These are phyloP conservation scores for Periconia digitata DNA, from an alignment of 2,329 filamentous ascomycete species.

Conservation along the genomic window DNA sequence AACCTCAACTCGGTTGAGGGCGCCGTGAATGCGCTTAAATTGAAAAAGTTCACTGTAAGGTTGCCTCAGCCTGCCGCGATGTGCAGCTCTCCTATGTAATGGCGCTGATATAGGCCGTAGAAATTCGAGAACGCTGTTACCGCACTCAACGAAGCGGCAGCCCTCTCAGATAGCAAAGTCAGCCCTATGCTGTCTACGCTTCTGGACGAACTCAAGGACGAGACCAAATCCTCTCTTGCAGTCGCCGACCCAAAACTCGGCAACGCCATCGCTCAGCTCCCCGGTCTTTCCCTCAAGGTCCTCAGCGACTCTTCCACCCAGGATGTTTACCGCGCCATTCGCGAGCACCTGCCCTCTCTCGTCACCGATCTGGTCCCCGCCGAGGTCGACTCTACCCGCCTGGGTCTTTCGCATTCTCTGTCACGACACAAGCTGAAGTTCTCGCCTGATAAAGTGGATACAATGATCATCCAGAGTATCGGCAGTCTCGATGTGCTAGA, in stretches of 20 bases:
- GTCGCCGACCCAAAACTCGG: slow-evolving; percentile 92
- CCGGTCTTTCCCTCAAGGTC: slow-evolving; percentile 80
- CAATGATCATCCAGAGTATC: slow-evolving; percentile 98
- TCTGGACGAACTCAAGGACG: slow-evolving; percentile 88
- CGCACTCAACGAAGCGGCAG: slow-evolving; percentile 79
- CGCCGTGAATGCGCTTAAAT: slow-evolving; percentile 85
- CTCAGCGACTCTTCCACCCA: slow-evolving; percentile 79
- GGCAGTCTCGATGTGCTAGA: slow-evolving; percentile 87
- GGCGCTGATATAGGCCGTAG: slow-evolving; percentile 36
- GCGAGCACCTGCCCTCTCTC: slow-evolving; percentile 83
- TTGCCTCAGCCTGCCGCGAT: too few relatives aligned
- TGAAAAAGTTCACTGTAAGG: slow-evolving; percentile 78
- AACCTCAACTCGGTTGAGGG: slow-evolving; percentile 80
- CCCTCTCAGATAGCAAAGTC: slow-evolving; percentile 88
- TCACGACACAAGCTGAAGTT: slow-evolving; percentile 96
- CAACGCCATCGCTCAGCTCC: slow-evolving; percentile 88
- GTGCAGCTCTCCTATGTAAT: background rate
- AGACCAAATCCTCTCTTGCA: slow-evolving; percentile 94
- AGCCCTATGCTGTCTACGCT: slow-evolving; percentile 81
- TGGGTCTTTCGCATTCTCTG: slow-evolving; percentile 95
- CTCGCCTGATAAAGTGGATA: slow-evolving; percentile 96
- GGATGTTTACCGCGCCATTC: slow-evolving; percentile 93
- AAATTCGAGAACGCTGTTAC: slow-evolving; percentile 95
- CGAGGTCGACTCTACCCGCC: slow-evolving; percentile 89
- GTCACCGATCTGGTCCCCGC: slow-evolving; percentile 84